phyloP scores from a whole-genome alignment of 805 yeast genomes.

The Teunomyces lycoperdinae region DNA sequence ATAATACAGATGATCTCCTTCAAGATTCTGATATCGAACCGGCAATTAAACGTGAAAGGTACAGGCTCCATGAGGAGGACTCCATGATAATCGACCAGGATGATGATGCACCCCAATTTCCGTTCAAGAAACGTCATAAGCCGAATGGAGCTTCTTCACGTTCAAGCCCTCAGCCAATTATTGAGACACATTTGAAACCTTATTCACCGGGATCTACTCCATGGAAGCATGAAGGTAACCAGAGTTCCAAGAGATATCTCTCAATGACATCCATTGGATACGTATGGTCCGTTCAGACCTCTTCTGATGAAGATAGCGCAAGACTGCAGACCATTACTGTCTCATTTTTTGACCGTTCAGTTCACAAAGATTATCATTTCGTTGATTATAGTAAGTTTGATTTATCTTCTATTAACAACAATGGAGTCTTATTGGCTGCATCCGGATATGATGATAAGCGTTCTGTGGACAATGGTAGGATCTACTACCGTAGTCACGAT shows the following conservation, averaged over 20 bases:
- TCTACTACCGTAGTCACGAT: constrained; percentile 70
- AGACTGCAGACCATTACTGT: constrained; percentile 71
- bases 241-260: constrained; percentile 58
- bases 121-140: constrained; percentile 23
- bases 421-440: constrained; percentile 60
- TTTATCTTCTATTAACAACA: constrained; percentile 66
- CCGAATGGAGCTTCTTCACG: constrained; percentile 10
- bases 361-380: constrained; percentile 80
- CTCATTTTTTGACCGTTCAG: constrained; percentile 76
- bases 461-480: constrained; percentile 32
- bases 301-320: constrained; percentile 13
- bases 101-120: constrained; percentile 14
- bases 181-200: constrained; percentile 44
- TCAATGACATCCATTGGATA: constrained; percentile 81
- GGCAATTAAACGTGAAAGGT: constrained; percentile 3
- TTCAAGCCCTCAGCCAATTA: constrained; percentile 30
- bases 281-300: constrained; percentile 64
- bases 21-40: constrained; percentile 16
- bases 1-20: constrained; percentile 17
- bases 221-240: constrained; percentile 40
- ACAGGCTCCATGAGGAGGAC: constrained; percentile 28
- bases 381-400: constrained; percentile 72
- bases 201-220: constrained; percentile 90
- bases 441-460: constrained; percentile 25
- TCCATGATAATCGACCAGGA: constrained; percentile 36